phyloP scores from a whole-genome alignment of 495 filamentous ascomycete genomes.

The Penicillium coprophilum region DNA sequence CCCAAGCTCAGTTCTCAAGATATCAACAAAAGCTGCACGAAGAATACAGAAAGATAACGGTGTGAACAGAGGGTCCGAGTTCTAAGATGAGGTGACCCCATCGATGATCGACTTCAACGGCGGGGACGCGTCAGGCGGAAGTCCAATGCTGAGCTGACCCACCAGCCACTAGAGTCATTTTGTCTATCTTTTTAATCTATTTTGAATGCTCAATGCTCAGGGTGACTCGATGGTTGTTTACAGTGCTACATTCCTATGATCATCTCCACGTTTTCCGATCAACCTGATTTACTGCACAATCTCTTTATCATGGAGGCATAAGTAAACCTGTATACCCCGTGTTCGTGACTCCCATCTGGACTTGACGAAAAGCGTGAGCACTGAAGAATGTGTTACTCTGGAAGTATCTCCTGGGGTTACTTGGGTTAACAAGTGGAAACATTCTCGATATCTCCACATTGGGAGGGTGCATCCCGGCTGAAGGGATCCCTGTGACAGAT shows the following conservation, averaged over 20 bases:
- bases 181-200: slow-evolving; percentile 5
- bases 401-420: neutral
- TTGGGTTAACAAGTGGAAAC: neutral
- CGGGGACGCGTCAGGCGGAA: slow-evolving; percentile 16
- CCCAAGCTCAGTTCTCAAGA: neutral
- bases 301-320: neutral
- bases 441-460: neutral
- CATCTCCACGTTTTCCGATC: slow-evolving; percentile 9
- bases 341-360: neutral
- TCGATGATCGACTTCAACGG: slow-evolving; percentile 7
- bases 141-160: slow-evolving; percentile 7
- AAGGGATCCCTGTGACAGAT: neutral
- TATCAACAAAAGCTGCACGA: neutral
- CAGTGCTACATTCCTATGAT: neutral
- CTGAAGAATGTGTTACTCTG: too few species aligned
- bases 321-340: neutral
- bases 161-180: neutral
- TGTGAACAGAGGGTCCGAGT: neutral
- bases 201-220: neutral
- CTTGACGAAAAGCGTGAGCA: neutral
- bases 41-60: neutral
- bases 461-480: neutral
- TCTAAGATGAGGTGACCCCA: slow-evolving; percentile 2
- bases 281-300: neutral
- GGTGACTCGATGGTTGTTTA: neutral